These are phyloP conservation scores for Meyerozyma smithsonii DNA, from an alignment of 1,139 yeast genomes.

Conservation along the genomic window DNA sequence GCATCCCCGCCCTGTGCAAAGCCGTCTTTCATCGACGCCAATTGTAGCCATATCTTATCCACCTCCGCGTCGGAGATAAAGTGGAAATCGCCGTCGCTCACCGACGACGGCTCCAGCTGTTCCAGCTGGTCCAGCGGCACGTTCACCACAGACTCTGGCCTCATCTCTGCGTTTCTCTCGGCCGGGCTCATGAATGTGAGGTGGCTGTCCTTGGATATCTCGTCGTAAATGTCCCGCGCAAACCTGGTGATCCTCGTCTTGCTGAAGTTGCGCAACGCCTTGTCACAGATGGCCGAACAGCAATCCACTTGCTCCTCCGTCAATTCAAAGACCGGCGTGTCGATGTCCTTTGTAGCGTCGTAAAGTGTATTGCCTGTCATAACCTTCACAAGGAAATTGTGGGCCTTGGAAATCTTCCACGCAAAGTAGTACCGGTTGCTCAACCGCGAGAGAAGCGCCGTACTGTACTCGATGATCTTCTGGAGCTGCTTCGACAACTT, in stretches of 20 bases:
- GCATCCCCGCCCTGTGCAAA: not conserved
- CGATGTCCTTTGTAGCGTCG: slow-evolving; percentile 14
- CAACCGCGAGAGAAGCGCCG: slow-evolving; percentile 23
- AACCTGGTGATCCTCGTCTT: slow-evolving; percentile 10
- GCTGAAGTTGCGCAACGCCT: slow-evolving; percentile 12
- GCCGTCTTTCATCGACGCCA: slow-evolving; percentile 31
- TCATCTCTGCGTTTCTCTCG: slow-evolving; percentile 7
- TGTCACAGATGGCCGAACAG: slow-evolving; percentile 19
- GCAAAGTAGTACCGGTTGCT: slow-evolving; percentile 41
- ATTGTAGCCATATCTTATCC: slow-evolving; percentile 38
- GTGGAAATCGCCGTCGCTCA: not conserved
- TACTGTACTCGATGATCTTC: slow-evolving; percentile 17
- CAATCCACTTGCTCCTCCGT: slow-evolving; percentile 23
- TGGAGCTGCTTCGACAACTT: slow-evolving; percentile 13
- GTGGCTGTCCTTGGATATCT: slow-evolving; percentile 9
- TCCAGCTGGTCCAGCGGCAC: too few relatives aligned
- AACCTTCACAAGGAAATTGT: slow-evolving; percentile 22
- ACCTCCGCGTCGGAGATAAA: slow-evolving; percentile 27
- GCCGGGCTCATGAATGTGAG: slow-evolving; percentile 8
- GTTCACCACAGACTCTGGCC: slow-evolving; percentile 5
- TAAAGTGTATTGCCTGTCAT: slow-evolving; percentile 27
- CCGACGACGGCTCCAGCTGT: slow-evolving; percentile 3
- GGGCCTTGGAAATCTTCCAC: slow-evolving; percentile 39
- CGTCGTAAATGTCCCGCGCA: slow-evolving; percentile 9
- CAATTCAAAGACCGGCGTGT: slow-evolving; percentile 8